Conservation (phyloP, 2,329 filamentous ascomycete species). For the Ascochyta koolunga region DNA sequence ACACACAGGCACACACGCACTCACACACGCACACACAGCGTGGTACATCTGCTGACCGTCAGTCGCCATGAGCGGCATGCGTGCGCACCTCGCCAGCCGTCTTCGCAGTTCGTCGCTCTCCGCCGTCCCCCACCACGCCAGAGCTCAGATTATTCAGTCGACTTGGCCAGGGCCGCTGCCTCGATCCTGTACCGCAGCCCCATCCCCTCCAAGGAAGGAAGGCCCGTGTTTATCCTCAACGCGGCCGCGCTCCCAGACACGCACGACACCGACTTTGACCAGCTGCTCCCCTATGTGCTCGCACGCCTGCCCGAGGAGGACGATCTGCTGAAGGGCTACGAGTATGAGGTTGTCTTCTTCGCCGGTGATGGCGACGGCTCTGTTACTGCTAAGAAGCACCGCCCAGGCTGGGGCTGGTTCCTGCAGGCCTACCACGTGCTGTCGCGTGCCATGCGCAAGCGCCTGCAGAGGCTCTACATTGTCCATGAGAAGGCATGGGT, state of each 20-base stretch:
- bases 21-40: no score
- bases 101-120: constrained; percentile 54
- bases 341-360: constrained; percentile 64
- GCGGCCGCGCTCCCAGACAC: constrained; percentile 63
- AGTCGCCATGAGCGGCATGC: constrained; percentile 45
- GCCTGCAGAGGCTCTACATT: constrained; percentile 62
- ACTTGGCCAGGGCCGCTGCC: constrained; percentile 57
- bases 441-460: constrained; percentile 60
- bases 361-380: constrained; percentile 58
- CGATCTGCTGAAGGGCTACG: constrained; percentile 58
- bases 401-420: constrained; percentile 63
- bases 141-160: constrained; percentile 55
- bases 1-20: no score
- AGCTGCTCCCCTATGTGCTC: constrained; percentile 61
- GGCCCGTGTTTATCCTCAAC: constrained; percentile 61
- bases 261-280: constrained; percentile 60
- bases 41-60: neutral
- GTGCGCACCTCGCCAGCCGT: constrained; percentile 46
- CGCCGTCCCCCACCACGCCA: constrained; percentile 53
- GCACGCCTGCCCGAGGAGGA: constrained; percentile 61
- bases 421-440: constrained; percentile 63
- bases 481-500: constrained; percentile 65
- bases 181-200: constrained; percentile 62
- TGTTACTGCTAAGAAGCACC: constrained; percentile 54
- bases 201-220: constrained; percentile 55